phyloP scores from a whole-genome alignment of 2,329 filamentous ascomycete genomes.

The Thermoascus crustaceus region DNA sequence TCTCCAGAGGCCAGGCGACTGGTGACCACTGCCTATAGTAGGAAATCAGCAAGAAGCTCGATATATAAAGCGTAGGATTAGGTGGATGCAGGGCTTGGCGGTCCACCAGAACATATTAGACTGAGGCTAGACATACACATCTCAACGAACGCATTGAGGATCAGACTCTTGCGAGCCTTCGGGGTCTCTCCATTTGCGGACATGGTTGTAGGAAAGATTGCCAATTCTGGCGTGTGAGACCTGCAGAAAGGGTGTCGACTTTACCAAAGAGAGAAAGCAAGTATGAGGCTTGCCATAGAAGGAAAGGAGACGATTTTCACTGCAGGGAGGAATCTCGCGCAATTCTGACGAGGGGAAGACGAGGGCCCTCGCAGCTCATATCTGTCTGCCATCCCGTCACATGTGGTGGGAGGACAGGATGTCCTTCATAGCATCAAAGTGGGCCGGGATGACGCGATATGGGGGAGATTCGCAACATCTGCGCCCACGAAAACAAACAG shows the following conservation, averaged over 20 bases:
- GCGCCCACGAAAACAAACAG: neutral
- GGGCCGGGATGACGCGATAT: conserved; percentile 28
- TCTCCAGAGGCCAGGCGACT: conserved; percentile 53
- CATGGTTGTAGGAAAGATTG: conserved; percentile 7
- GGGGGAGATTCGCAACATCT: conserved; percentile 4
- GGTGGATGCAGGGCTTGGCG: too few species aligned
- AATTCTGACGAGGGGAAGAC: too few species aligned
- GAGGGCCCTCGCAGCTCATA: too few species aligned
- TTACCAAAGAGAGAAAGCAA: too few species aligned
- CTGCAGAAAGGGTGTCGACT: too few species aligned
- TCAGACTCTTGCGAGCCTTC: conserved; percentile 38
- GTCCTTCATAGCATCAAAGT: conserved; percentile 25
- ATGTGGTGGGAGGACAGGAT: conserved; percentile 3
- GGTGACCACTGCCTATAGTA: conserved; percentile 39
- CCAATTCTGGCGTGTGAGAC: neutral
- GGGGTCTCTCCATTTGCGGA: conserved; percentile 9
- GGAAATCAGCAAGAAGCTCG: neutral
- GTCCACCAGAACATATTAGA: neutral
- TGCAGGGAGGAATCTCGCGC: too few species aligned
- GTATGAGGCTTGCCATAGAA: too few species aligned
- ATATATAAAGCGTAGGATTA: neutral
- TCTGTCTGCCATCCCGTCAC: neutral
- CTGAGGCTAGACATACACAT: conserved; percentile 32
- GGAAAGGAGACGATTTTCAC: too few species aligned
- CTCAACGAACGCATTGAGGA: conserved; percentile 46